Evolutionary conservation across 1,284 basidiomycete species (phyloP), one percentile per base, ranked within the genome.

Genomic region (Ustilago sp.): DNA sequence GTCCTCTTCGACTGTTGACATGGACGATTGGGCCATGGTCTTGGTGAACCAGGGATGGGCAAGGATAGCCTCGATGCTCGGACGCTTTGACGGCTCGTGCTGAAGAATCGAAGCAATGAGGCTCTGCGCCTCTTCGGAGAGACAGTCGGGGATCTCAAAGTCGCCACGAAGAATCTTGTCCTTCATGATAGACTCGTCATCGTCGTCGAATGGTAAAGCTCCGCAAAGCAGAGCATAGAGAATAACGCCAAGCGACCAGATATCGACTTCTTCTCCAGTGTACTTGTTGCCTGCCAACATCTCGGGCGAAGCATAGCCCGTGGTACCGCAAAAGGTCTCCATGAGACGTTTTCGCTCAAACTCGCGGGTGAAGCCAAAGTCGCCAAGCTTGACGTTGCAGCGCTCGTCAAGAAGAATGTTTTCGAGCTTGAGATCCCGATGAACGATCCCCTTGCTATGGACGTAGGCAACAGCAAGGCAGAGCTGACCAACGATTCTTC

Each of bases 321-420:
- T 96, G 1, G 97, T 99, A 7, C 97, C 96, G 84, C 97, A 99
- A 84, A 93, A 96, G 0, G 96, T 99, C 80, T 98, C 95, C 89
- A 99, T 91, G 47, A 94, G 88, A 23, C 89, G 87, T 1, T 94
- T 93, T 47, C 90, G 90, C 71, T 97, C 93, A 85, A 93, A 98
- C 88, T 98, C 96, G 59, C 96, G 89, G 2, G 95, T 96, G 84
- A 99, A 98, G 15, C 96, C 96, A 85, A 99, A 94, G 87, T 99
- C 96, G 13, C 94, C 95, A 8, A 99, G 80, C 77, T 88, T 88
- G 71, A 88, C 85, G 56, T 87, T 87, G 77, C 85, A 84, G 11
- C 81, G 62, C 70, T 86, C 87, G 61, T 88, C 87, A 17, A 88
- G 81, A 7, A 88, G 70, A 13, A 88, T 85, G 89, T 86, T 84